Percentiles rank a stretch among this genome's conserved stretches.
Evolutionary conservation across 208 protist species (phyloP).

Genomic region (Trypanosoma avium): DNA sequence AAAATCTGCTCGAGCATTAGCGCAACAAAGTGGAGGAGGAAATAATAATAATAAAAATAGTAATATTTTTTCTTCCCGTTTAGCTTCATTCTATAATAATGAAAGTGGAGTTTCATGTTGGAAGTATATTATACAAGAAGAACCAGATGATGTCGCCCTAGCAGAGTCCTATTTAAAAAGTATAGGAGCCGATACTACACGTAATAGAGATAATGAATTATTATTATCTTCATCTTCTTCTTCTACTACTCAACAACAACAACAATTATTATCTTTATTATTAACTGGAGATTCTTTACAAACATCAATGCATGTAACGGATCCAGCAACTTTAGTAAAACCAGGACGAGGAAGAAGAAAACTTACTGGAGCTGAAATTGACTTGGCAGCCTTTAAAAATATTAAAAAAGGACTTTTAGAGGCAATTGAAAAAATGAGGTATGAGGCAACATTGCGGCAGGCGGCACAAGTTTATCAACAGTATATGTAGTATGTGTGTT

Average conservation of each 20-base stretch:
- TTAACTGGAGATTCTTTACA: neutral
- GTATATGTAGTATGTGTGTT: too few species aligned
- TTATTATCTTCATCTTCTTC: too few species aligned
- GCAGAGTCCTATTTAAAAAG: slow-evolving; percentile 54
- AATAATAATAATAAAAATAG: too few species aligned
- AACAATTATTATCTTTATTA: too few species aligned
- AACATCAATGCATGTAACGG: neutral
- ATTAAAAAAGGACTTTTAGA: slow-evolving; percentile 42
- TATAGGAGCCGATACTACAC: slow-evolving; percentile 12
- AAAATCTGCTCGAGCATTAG: slow-evolving; percentile 9
- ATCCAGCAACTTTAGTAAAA: slow-evolving; percentile 3
- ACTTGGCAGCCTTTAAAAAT: slow-evolving; percentile 42
- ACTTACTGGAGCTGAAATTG: slow-evolving; percentile 43
- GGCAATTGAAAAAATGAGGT: slow-evolving; percentile 56
- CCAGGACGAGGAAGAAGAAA: slow-evolving; percentile 37
- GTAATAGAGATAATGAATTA: neutral
- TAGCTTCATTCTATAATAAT: neutral
- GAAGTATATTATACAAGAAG: slow-evolving; percentile 49
- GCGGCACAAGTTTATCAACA: slow-evolving; percentile 41
- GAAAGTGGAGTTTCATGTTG: slow-evolving; percentile 55
- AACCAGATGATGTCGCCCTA: slow-evolving; percentile 46
- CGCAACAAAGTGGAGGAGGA: too few species aligned
- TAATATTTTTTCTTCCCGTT: neutral
- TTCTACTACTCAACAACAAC: slow-evolving; percentile 5
- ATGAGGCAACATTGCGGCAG: slow-evolving; percentile 52